Conservation (phyloP, 768 basidiomycete genomes). For the Leccinum rimulosum region DNA sequence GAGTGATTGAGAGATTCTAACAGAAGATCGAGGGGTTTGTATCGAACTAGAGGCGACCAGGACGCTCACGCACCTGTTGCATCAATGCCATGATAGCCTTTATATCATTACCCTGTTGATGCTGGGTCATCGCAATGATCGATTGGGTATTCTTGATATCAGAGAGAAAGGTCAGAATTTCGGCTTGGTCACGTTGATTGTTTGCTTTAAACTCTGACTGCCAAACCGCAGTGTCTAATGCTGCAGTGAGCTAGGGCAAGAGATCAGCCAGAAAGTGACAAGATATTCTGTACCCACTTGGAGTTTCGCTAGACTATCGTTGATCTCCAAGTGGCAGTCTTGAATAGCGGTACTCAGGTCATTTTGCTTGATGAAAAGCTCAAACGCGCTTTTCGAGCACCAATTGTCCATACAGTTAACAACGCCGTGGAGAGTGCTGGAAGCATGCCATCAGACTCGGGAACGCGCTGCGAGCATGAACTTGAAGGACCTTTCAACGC, state of each 20-base stretch:
- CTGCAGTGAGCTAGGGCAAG: constrained; percentile 40
- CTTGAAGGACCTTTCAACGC: constrained; percentile 30
- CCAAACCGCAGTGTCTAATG: constrained; percentile 47
- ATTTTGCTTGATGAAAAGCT: constrained; percentile 45
- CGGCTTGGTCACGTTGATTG: constrained; percentile 40
- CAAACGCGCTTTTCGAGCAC: constrained; percentile 37
- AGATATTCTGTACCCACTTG: constrained; percentile 34
- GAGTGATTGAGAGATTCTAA: constrained; percentile 22
- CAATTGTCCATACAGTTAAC: constrained; percentile 43
- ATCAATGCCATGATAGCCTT: constrained; percentile 46
- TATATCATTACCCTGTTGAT: constrained; percentile 36
- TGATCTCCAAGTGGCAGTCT: constrained; percentile 43
- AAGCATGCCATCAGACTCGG: constrained; percentile 5
- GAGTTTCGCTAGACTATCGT: constrained; percentile 46
- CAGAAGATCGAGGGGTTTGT: constrained; percentile 15
- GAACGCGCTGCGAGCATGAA: neutral
- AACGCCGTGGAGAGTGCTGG: constrained; percentile 36
- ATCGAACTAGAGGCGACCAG: neutral
- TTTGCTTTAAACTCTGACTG: constrained; percentile 42
- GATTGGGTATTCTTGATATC: constrained; percentile 42
- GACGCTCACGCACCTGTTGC: constrained; percentile 39
- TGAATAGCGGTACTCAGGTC: constrained; percentile 45
- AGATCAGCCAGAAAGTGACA: constrained; percentile 8
- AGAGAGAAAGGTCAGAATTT: constrained; percentile 42
- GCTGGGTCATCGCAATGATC: constrained; percentile 33